Base-by-base conservation (phyloP, 352 stramenopile genomes). In the Globisporangium polare region DNA sequence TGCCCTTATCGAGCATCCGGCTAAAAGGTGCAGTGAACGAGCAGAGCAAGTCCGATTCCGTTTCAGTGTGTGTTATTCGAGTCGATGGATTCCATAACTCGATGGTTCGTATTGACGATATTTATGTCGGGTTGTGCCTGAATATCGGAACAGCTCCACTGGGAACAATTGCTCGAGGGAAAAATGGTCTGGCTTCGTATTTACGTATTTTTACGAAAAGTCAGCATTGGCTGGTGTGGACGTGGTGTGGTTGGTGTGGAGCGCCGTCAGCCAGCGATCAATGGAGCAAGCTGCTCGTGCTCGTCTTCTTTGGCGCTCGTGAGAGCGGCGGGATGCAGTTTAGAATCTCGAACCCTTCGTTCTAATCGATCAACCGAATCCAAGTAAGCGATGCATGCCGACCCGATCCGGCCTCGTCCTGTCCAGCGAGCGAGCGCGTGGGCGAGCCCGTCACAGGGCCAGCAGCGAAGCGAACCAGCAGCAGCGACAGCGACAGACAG, bases 321-420 rank as follows among this genome's bases (percentile, higher is more conserved):
- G 33, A 15, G 8, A 41, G 49, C 27, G 43, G 12, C 26, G 46
- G 22, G 20, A 31, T 3, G 22, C 35, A 56, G 31, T 66, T 66
- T 54, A 63, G 62, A 67, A 67, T 67, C 62, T 67, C 62, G 65
- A 78, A 63, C 71, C 67, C 68, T 66, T 68, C 71, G 66, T 76
- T 76, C 65, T 63, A 63, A 67, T 66, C 68, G 71, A 78, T 75
- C 68, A 52, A 60, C 60, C 68, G 60, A 74, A 58, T 71, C 69
- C 66, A 79, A 65, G 72, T 79, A 79, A 72, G 71, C 58, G 31
- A 59, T 56, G 50, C 50, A 56, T 56, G 17, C 50, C 29, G 29
- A 29, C 10, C 27, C n/a, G n/a, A n/a, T n/a, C n/a, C n/a, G n/a
- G n/a, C n/a, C n/a, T n/a, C n/a, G n/a, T n/a, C n/a, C n/a, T n/a